Evolutionary conservation across 1,284 basidiomycete genomes (phyloP).

Genomic region (Polyporus tsugae): DNA sequence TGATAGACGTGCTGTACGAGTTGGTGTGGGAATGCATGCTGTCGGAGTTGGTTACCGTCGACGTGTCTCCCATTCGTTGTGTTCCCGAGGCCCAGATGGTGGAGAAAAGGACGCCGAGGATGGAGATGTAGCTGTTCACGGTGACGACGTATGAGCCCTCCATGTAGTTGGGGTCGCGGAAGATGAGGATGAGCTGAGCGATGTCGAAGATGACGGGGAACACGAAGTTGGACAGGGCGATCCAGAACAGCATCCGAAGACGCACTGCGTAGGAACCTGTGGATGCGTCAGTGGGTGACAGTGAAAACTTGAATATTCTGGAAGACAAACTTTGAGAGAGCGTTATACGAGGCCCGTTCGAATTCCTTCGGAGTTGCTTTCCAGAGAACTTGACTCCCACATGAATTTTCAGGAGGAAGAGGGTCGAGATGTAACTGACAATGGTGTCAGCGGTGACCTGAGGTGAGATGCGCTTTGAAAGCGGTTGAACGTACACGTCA

Average conservation of each 20-base stretch:
- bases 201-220: constrained; percentile 41
- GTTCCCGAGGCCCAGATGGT: constrained; percentile 31
- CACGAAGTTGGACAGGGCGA: constrained; percentile 42
- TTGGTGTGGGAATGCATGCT: background rate
- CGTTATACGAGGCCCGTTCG: background rate
- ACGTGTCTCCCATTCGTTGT: background rate
- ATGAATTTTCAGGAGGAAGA: background rate
- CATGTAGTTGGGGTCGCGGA: constrained; percentile 18
- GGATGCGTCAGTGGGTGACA: background rate
- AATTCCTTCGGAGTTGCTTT: background rate
- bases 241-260: constrained; percentile 32
- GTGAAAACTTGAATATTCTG: background rate
- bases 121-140: constrained; percentile 31
- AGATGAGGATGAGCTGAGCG: constrained; percentile 33
- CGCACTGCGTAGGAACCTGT: background rate
- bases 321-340: background rate
- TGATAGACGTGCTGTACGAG: background rate
- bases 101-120: constrained; percentile 37
- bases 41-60: too few species aligned
- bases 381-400: background rate
- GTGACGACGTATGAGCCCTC: constrained; percentile 24
- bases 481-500: background rate
- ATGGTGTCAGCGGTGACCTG: background rate
- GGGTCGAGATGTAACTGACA: background rate
- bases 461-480: background rate